These are phyloP conservation scores for Chimonanthus praecox DNA, from an alignment of 164 flowering plant species.

Conservation along the genomic window DNA sequence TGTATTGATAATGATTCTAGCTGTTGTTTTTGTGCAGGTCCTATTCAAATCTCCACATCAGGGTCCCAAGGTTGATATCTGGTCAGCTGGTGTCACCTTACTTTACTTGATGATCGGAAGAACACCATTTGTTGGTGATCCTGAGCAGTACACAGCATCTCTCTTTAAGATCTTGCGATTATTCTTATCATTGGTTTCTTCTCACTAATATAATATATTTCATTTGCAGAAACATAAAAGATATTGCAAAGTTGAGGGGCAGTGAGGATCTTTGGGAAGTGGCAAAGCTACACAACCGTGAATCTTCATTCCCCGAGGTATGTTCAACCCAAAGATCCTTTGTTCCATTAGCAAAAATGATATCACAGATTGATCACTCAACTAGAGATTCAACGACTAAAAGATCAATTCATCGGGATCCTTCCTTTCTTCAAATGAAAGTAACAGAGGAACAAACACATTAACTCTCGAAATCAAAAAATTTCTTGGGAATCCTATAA, in stretches of 20 bases:
- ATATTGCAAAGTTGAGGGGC: conserved; percentile 78
- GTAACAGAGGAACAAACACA: no score
- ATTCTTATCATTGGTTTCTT: neutral
- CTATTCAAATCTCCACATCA: conserved; percentile 72
- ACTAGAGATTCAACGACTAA: no score
- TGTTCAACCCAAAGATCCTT: neutral
- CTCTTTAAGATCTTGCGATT: conserved; percentile 1
- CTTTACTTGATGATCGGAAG: conserved; percentile 78
- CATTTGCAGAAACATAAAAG: conserved; percentile 71
- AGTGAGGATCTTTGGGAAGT: conserved; percentile 96
- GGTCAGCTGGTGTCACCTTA: conserved; percentile 96
- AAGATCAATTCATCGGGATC: no score
- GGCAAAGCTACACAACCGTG: conserved; percentile 84
- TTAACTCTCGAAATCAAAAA: no score
- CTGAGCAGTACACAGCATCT: conserved; percentile 56
- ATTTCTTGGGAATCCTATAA: no score
- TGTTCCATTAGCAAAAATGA: no score
- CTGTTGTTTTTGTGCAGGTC: conserved; percentile 46
- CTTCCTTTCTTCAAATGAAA: no score
- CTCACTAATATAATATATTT: neutral
- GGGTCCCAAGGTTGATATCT: conserved; percentile 86
- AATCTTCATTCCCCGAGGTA: conserved; percentile 82
- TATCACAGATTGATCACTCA: no score
- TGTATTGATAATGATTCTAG: neutral
- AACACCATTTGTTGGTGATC: conserved; percentile 80